Evolutionary conservation across 2,329 filamentous ascomycete genomes (phyloP).

Genomic region (Phyllosticta capitalensis): DNA sequence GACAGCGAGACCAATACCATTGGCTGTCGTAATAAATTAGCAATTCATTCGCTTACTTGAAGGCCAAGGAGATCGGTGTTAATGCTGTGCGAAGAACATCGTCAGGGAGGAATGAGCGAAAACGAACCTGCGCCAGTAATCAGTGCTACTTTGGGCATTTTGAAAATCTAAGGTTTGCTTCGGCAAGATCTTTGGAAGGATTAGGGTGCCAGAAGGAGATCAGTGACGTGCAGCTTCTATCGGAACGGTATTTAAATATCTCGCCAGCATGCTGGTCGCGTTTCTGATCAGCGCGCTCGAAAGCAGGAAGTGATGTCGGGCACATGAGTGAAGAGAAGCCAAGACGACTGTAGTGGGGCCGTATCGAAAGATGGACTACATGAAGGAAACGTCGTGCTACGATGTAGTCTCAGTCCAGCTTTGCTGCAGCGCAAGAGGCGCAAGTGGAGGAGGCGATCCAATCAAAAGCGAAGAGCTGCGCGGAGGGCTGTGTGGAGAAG

Average conservation of each 20-base stretch:
- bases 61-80: too few species aligned
- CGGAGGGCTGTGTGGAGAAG: neutral
- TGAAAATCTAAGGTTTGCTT: neutral
- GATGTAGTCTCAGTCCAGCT: neutral
- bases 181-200: neutral
- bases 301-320: neutral
- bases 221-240: neutral
- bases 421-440: neutral
- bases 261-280: neutral
- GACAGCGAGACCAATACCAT: constrained; percentile 36
- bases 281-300: neutral
- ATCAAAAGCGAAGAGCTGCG: neutral
- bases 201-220: neutral
- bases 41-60: too few species aligned
- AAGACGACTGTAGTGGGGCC: neutral
- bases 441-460: neutral
- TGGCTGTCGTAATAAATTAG: constrained; percentile 21
- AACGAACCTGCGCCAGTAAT: neutral
- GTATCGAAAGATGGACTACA: neutral
- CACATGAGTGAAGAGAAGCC: neutral
- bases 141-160: neutral
- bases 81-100: too few species aligned
- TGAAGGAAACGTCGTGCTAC: neutral
- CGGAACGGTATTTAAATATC: neutral
- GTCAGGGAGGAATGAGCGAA: neutral